Evolutionary conservation across 1,284 basidiomycete genomes (phyloP).

Genomic region (Vanrija pseudolonga): DNA sequence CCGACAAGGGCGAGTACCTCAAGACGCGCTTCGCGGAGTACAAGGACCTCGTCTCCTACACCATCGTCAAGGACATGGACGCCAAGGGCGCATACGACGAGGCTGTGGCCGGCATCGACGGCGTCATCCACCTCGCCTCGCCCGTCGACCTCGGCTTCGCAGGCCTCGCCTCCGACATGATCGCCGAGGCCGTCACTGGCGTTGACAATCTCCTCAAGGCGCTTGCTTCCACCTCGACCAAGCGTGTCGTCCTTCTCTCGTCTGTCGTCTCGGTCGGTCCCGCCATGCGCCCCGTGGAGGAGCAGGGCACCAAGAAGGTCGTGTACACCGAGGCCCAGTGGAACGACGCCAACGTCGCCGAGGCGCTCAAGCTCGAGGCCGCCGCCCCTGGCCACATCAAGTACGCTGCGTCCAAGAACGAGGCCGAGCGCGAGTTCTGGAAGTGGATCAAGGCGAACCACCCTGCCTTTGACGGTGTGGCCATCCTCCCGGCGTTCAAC

Average conservation of each 20-base stretch:
- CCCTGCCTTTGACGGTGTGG: neutral
- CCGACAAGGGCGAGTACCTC: slow-evolving; percentile 55
- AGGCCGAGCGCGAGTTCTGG: neutral
- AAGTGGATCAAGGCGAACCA: neutral
- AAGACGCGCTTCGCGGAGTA: slow-evolving; percentile 50
- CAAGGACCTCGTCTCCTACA: slow-evolving; percentile 52
- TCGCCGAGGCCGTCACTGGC: neutral
- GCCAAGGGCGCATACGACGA: neutral
- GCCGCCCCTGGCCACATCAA: neutral
- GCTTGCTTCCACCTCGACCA: neutral
- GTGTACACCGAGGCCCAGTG: slow-evolving; percentile 52
- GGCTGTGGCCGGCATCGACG: neutral
- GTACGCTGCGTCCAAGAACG: neutral
- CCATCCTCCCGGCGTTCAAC: neutral
- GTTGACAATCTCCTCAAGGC: neutral
- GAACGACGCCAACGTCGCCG: slow-evolving; percentile 53
- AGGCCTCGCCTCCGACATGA: neutral
- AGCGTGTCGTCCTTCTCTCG: slow-evolving; percentile 7
- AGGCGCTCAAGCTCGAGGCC: no score
- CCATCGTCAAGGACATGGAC: slow-evolving; percentile 56
- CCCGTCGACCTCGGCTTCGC: neutral
- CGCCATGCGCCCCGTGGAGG: neutral
- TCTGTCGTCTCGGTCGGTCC: neutral
- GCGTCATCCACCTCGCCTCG: neutral
- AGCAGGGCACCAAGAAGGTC: neutral